Base-by-base conservation (phyloP, 2,329 filamentous ascomycete species). In the Dendrostoma leiphaemia region DNA sequence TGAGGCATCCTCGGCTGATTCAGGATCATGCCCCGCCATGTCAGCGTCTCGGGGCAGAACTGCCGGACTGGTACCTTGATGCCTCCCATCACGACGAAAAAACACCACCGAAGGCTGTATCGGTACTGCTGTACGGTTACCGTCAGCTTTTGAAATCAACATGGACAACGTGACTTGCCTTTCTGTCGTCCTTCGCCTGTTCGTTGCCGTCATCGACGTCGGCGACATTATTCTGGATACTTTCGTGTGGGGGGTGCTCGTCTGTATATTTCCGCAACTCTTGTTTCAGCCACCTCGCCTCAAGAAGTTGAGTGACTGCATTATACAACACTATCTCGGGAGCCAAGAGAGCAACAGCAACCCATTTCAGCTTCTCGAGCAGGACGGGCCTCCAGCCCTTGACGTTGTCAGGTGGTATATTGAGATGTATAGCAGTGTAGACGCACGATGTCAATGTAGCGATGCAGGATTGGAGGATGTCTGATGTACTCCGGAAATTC, bases 401-500 rank as follows among this genome's bases (percentile, higher is more conserved):
- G 13, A 46, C 19, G 9, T 34, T 38, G 10, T 28, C 4, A 24
- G 57, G 57, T n/a, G n/a, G n/a, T n/a, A 59, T 38, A 28, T 56
- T 59, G 48, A 59, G 53, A 21, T 59, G 53, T n/a, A 59, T 41
- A 3, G 57, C 57, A 1, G 57, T 59, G 34, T 59, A 59, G 6
- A 59, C 34, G 26, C 57, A 53, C 2, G 51, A 41, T 3, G 51
- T 29, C 6, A 52, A 43, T 2, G 51, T 52, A 10, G 51, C 24
- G 24, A 57, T 19, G 29, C 46, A 57, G 41, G 46, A 56, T n/a
- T 38, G 48, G 2, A 59, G 46, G 13, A 59, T 59, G 24, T 26
- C 38, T 28, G 15, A 32, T 13, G 57, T 56, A 13, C 57, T 41
- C 6, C 57, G 47, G 28, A 54, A 48, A 13, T 51, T 50, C 2